Base-by-base conservation (phyloP, 2,329 filamentous ascomycete species). In the Pseudogymnoascus sp. region DNA sequence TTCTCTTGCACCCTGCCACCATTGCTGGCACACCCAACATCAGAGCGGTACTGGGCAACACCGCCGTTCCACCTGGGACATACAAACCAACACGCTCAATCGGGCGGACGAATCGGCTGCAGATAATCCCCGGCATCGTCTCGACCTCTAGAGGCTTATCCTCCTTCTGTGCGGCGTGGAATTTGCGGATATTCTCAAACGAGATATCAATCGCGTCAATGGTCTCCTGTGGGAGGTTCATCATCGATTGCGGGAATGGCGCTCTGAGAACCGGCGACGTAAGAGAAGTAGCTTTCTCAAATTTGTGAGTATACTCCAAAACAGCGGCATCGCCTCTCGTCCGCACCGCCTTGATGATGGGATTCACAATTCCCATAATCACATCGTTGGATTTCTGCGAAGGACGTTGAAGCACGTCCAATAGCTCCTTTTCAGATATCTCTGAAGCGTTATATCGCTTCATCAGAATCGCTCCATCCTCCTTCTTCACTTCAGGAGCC, bases 11-110 rank as follows among this genome's bases (percentile, higher is more conserved):
- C 24, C 95, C 95, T 24, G 95, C 95, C 6, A 98, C 95, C 89
- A 96, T 96, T 65, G 95, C 95, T 6, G 95, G 95, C 4, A 99
- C 95, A 73, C 95, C 95, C 62, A 99, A 84, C 95, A 99, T 99
- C 68, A 99, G 88, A 2, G 95, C 95, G 6, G 95, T 98, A 63
- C 92, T 96, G 11, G 95, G 95, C 41, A 99, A 82, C n/a, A 99
- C 95, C 1, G 95, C 95, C 1, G 95, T 99, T 66, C 95, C 95
- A 63, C 95, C 95, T 6, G 95, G 95, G 14, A 99, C 89, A 76
- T 99, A 99, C 5, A 97, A 82, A 67, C 95, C 95, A n/a, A 99
- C 95, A 38, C 92, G 84, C 77, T 98, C 95, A 67, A 99, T 98
- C 0, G 95, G 89, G 19, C 95, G 84, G 11, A 88, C 87, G 78